Conservation (phyloP, 2,329 filamentous ascomycete genomes). For the Lojkania enalia region DNA sequence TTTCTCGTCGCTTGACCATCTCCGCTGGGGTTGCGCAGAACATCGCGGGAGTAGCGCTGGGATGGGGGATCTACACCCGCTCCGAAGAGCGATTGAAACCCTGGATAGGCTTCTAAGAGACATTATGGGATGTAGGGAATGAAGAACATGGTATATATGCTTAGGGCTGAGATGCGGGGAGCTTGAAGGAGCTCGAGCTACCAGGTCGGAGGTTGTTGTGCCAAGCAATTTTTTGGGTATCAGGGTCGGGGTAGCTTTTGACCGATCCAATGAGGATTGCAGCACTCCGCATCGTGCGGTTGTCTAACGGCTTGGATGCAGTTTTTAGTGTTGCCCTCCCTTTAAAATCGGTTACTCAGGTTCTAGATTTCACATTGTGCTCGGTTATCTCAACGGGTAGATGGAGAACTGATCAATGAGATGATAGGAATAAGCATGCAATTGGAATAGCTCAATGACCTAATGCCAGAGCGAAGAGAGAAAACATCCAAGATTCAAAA, state of each 20-base stretch:
- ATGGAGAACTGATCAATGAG: too few species aligned
- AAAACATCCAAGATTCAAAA: slow-evolving; percentile 1
- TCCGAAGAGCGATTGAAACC: slow-evolving; percentile 26
- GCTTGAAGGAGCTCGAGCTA: slow-evolving; percentile 4
- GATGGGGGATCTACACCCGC: slow-evolving; percentile 12
- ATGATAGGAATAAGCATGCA: slow-evolving; percentile 6
- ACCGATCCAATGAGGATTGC: too few species aligned
- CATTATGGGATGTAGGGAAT: slow-evolving; percentile 28
- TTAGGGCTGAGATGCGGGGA: slow-evolving; percentile 4
- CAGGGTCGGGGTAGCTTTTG: too few species aligned
- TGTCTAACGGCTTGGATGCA: too few species aligned
- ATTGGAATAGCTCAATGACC: slow-evolving; percentile 12
- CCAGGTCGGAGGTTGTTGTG: neutral
- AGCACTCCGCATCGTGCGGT: too few species aligned
- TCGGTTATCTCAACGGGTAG: too few species aligned
- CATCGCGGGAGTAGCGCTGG: slow-evolving; percentile 12
- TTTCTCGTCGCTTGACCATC: slow-evolving; percentile 29
- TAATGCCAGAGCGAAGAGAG: slow-evolving; percentile 10
- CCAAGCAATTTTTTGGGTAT: too few species aligned
- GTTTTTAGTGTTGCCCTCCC: too few species aligned
- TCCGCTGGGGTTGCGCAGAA: slow-evolving; percentile 5
- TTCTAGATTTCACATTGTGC: too few species aligned
- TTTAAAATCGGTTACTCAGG: too few species aligned
- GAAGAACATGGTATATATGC: slow-evolving; percentile 11
- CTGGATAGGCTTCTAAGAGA: slow-evolving; percentile 31